phyloP scores from a whole-genome alignment of 176 grass and related monocot species.

The Ananas comosus region DNA sequence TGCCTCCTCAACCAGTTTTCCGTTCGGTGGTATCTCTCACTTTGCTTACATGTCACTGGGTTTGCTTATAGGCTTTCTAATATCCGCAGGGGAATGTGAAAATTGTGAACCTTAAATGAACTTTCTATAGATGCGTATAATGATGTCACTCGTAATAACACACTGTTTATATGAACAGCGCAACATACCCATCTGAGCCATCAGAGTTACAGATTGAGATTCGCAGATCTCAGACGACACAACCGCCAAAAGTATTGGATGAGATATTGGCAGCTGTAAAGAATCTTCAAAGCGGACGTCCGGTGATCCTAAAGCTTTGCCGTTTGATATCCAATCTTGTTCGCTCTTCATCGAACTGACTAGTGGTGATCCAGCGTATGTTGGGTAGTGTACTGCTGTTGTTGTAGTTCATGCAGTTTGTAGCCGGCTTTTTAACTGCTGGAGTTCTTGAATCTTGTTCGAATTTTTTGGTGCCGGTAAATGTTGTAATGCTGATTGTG shows the following conservation, averaged over 20 bases:
- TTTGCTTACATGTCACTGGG: no score
- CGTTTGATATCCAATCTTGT: conserved; percentile 38
- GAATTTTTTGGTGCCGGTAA: no score
- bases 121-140: no score
- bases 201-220: conserved; percentile 56
- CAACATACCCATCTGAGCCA: conserved; percentile 58
- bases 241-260: conserved; percentile 24
- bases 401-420: neutral
- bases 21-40: neutral
- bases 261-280: conserved; percentile 32
- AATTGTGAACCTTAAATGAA: no score
- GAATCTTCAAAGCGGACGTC: conserved; percentile 39
- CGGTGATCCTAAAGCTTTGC: conserved; percentile 49
- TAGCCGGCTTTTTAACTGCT: neutral
- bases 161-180: conserved; percentile 24
- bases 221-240: conserved; percentile 33
- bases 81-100: no score
- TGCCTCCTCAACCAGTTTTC: neutral
- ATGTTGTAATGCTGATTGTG: no score
- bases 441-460: no score
- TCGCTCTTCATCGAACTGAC: conserved; percentile 19
- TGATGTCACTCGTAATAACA: no score
- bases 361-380: neutral
- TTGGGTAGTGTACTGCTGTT: neutral
- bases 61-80: no score